Evolutionary conservation across 805 yeast species (phyloP).

Genomic region (Yarrowia alimentaria): DNA sequence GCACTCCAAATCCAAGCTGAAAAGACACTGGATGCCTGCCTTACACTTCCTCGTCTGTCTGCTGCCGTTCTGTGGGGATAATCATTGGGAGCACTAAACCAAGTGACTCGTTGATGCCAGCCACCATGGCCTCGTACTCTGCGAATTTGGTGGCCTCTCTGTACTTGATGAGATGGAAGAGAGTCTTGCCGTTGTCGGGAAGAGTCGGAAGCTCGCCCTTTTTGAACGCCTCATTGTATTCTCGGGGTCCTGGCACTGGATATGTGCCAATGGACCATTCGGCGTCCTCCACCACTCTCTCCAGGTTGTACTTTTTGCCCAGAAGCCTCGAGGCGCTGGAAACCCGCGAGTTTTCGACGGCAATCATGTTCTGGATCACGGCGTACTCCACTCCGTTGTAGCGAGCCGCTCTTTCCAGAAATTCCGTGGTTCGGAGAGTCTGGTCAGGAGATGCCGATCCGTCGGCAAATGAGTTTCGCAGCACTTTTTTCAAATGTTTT

Average conservation of each 20-base stretch:
- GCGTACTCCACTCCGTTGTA: constrained; percentile 2
- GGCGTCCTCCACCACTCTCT: neutral
- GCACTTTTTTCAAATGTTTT: neutral
- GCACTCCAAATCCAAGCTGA: too few relatives aligned
- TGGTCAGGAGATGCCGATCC: neutral
- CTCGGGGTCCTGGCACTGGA: neutral
- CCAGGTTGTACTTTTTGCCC: too few relatives aligned
- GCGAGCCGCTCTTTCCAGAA: constrained; percentile 7
- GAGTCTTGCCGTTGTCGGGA: neutral
- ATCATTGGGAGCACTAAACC: neutral
- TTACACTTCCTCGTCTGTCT: too few relatives aligned
- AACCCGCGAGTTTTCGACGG: neutral
- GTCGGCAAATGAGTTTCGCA: neutral
- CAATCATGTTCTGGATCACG: constrained; percentile 13
- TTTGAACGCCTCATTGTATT: neutral
- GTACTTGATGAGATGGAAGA: neutral
- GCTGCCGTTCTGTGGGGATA: too few relatives aligned
- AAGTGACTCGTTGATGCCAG: constrained; percentile 1
- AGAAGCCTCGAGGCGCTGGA: too few relatives aligned
- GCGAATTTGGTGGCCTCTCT: neutral
- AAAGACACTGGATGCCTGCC: too few relatives aligned
- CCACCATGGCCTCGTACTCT: neutral
- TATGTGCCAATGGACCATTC: neutral
- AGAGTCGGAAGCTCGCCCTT: neutral
- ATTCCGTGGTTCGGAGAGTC: neutral